Base-by-base conservation (phyloP, 768 basidiomycete species). In the Phylloporus arenicola region DNA sequence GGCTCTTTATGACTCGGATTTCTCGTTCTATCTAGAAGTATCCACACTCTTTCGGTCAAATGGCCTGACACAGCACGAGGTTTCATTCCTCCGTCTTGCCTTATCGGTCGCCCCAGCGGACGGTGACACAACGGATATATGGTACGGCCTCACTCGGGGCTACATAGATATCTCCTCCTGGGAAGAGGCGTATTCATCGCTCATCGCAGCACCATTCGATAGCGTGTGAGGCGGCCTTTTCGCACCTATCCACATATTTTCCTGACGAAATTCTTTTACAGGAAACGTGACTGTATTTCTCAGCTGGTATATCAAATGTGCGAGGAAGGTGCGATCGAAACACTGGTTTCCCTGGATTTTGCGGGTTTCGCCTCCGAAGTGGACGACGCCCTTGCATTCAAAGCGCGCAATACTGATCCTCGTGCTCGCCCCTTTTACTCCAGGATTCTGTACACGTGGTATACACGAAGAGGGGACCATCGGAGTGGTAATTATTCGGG, bases 371-470 rank as follows among this genome's bases (percentile, higher is more conserved):
- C 84, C 38, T 82, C 85, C 46, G 92, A 95, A 63, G 88, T 98
- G 17, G 93, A 96, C 71, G 82, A 80, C 38, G 83, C 86, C 14
- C 74, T 99, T 37, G 79, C 87, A 17, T 97, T 94, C 75, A 95
- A 97, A 67, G 89, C 92, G 7, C 81, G 94, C 53, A 95, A 97
- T 65, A 85, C 86, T 16, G 91, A 99, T 70, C 92, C 95, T 43
- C 81, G 89, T 39, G 71, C 84, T 34, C 80, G 77, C 33, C 94
- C 94, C 0, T 84, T 82, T 62, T 98, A 95, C 72, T 84, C 92
- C 31, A 81, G 83, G 60, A 90, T 98, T 47, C 70, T 98, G n/a
- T 95, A 96, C 69, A 85, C 91, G 42, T 98, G 92, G 92, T 86
- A 92, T 65, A 80, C 86, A 58, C 77, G 79, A 49, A 77, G 89